Evolutionary conservation across 192 early-diverging fungal species (phyloP).

Genomic region (Lunasporangiospora selenospora): DNA sequence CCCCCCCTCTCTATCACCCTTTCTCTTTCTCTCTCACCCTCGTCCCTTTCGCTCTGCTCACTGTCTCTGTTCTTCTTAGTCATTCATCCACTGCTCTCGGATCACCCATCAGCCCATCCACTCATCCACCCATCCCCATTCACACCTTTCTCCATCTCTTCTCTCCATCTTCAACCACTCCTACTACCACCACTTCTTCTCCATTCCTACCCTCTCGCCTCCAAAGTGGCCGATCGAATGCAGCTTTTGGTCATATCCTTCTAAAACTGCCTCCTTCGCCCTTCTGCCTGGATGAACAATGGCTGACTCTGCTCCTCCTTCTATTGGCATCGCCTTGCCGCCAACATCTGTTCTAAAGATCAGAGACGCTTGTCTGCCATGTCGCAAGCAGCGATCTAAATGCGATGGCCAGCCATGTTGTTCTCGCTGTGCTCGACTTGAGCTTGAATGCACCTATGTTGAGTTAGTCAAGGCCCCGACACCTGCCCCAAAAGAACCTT

Average conservation of each 20-base stretch:
- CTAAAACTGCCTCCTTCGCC: neutral
- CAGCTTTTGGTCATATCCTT: no score
- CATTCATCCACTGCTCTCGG: neutral
- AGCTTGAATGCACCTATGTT: slow-evolving; percentile 47
- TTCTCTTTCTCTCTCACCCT: neutral
- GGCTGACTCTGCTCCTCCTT: slow-evolving; percentile 34
- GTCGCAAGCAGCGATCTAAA: slow-evolving; percentile 46
- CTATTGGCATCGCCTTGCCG: slow-evolving; percentile 36
- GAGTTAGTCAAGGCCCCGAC: slow-evolving; percentile 38
- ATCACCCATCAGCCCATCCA: neutral
- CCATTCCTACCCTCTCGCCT: no score
- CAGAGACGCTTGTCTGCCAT: slow-evolving; percentile 44
- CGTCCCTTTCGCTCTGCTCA: neutral
- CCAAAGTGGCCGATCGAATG: no score
- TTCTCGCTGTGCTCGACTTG: slow-evolving; percentile 37
- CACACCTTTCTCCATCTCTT: neutral
- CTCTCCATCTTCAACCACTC: neutral
- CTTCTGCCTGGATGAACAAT: slow-evolving; percentile 2
- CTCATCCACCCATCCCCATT: neutral
- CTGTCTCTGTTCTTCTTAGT: neutral
- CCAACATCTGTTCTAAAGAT: slow-evolving; percentile 47
- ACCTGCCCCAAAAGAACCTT: slow-evolving; percentile 30
- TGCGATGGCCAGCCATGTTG: slow-evolving; percentile 45
- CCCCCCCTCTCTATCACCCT: neutral
- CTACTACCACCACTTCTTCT: neutral